Percentiles rank a stretch among this genome's conserved stretches.
phyloP scores from a whole-genome alignment of 2,329 filamentous ascomycete genomes.

The Fusarium siculi region DNA sequence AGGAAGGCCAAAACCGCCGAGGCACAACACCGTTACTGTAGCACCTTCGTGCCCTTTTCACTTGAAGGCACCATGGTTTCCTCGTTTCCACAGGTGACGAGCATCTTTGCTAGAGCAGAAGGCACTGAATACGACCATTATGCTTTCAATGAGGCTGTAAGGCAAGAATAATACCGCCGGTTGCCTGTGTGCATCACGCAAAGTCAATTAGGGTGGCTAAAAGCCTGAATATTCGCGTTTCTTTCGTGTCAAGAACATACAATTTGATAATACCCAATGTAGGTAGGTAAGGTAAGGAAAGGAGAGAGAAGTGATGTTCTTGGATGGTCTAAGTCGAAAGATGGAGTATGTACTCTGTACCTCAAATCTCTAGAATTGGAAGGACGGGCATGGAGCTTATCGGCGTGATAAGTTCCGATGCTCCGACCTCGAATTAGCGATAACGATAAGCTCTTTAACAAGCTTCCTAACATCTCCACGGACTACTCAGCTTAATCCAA shows the following conservation, averaged over 20 bases:
- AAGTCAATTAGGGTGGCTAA: no score
- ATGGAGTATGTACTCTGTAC: not conserved
- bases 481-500: not conserved
- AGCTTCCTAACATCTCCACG: not conserved
- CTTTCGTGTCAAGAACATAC: not conserved
- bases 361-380: not conserved
- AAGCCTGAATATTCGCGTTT: no score
- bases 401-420: constrained; percentile 28
- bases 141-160: not conserved
- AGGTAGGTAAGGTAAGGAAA: not conserved
- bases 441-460: constrained; percentile 33
- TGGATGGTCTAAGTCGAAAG: not conserved
- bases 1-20: not conserved
- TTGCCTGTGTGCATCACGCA: not conserved
- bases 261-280: not conserved
- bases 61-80: not conserved
- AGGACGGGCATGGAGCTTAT: not conserved
- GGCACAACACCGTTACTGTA: not conserved
- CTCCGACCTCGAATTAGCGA: constrained; percentile 23
- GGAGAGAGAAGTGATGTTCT: not conserved
- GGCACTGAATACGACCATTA: not conserved
- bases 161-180: not conserved
- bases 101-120: constrained; percentile 4
- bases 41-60: not conserved
- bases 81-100: not conserved